phyloP scores from a whole-genome alignment of 2,329 filamentous ascomycete species.

The Xylaria sp. region DNA sequence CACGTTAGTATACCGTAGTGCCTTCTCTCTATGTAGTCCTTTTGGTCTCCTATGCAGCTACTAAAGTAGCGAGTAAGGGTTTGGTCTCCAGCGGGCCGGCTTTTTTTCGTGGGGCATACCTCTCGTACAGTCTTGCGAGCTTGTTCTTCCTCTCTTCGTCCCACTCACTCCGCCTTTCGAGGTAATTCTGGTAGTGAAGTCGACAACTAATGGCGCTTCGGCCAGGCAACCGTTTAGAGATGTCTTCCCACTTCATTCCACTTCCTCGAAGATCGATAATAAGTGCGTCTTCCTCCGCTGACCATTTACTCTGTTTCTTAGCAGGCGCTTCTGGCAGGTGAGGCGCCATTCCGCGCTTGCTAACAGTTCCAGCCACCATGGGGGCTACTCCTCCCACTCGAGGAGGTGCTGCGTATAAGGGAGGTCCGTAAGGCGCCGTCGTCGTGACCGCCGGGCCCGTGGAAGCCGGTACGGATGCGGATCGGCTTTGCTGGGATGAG shows the following conservation, averaged over 20 bases:
- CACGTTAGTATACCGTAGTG: constrained; percentile 42
- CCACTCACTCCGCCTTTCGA: constrained; percentile 93
- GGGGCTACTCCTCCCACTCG: constrained; percentile 49
- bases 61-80: constrained; percentile 8
- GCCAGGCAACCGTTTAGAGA: constrained; percentile 89
- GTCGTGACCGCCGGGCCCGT: constrained; percentile 54
- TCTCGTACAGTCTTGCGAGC: constrained; percentile 91
- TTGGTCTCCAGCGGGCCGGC: constrained; percentile 19
- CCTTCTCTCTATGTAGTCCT: constrained; percentile 7
- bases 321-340: constrained; percentile 75
- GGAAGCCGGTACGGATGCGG: constrained; percentile 52
- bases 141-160: constrained; percentile 98
- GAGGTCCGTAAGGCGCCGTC: constrained; percentile 46
- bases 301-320: constrained; percentile 98
- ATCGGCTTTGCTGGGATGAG: constrained; percentile 54
- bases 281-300: constrained; percentile 88
- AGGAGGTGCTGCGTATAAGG: constrained; percentile 44
- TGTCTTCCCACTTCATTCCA: constrained; percentile 99
- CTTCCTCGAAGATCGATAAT: constrained; percentile 91
- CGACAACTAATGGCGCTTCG: constrained; percentile 94
- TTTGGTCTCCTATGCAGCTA: constrained; percentile 8
- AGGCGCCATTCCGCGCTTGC: constrained; percentile 64
- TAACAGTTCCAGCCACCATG: constrained; percentile 46
- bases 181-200: constrained; percentile 96
- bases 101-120: constrained; percentile 68